Evolutionary conservation across 2,329 filamentous ascomycete genomes (phyloP).

Genomic region (Chaetothyriales sp.): DNA sequence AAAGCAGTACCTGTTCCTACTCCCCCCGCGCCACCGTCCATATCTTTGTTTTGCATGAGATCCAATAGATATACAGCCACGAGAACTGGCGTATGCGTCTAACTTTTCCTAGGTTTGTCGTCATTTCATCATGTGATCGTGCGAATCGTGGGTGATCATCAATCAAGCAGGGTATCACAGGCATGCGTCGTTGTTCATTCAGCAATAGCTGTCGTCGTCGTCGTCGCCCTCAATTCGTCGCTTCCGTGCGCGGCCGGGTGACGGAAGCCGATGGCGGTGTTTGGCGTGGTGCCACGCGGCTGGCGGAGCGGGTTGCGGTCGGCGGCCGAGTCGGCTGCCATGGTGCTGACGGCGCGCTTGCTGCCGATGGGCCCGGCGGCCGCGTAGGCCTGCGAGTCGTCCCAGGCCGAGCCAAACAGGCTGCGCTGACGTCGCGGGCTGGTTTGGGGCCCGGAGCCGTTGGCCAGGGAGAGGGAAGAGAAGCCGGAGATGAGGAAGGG

Average conservation of each 20-base stretch:
- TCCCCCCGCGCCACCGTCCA: no score
- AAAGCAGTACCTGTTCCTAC: no score
- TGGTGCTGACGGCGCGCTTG: slow-evolving; percentile 46
- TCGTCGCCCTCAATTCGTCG: slow-evolving; percentile 50
- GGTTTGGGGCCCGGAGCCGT: slow-evolving; percentile 26
- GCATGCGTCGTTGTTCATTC: slow-evolving; percentile 36
- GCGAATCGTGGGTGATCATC: slow-evolving; percentile 17
- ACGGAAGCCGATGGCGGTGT: slow-evolving; percentile 46
- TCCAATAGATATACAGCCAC: slow-evolving; percentile 14
- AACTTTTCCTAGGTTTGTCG: slow-evolving; percentile 14
- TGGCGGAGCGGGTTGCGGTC: slow-evolving; percentile 46
- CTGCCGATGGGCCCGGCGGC: slow-evolving; percentile 48
- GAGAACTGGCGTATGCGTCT: slow-evolving; percentile 20
- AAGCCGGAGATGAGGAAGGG: slow-evolving; percentile 50
- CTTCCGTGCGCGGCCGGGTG: slow-evolving; percentile 52
- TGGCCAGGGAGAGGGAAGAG: slow-evolving; percentile 45
- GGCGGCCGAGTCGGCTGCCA: slow-evolving; percentile 42
- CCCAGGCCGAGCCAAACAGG: slow-evolving; percentile 14
- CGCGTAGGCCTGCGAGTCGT: slow-evolving; percentile 17
- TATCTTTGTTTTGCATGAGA: background rate
- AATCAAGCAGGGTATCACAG: slow-evolving; percentile 12
- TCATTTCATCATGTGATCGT: slow-evolving; percentile 19
- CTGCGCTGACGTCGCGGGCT: slow-evolving; percentile 22
- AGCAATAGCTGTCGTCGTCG: slow-evolving; percentile 47
- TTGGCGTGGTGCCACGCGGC: slow-evolving; percentile 47